Base-by-base conservation (phyloP, 2,329 filamentous ascomycete genomes). In the Colletotrichum shisoi region DNA sequence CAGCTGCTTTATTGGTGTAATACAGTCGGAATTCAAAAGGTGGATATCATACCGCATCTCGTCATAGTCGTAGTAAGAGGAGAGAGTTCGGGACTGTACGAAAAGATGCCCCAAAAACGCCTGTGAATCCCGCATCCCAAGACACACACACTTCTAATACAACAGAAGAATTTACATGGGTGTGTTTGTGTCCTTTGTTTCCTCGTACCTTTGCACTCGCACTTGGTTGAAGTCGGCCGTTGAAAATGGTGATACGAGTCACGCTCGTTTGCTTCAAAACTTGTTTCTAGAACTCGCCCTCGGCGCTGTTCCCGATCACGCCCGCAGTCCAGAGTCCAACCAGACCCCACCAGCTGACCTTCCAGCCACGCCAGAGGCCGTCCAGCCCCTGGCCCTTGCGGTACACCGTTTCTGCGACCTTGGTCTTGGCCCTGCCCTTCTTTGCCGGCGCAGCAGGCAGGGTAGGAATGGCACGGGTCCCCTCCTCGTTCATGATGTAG, bases 401-500 rank as follows among this genome's bases (percentile, higher is more conserved):
- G 70, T 83, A 82, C 4, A 83, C 78, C 4, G 79, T 76, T 71
- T 84, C 81, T 7, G 77, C 71, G 1, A 79, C 70, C 63, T 75
- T 77, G 40, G 75, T 71, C 71, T 77, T 73, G 39, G 63, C 63
- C 72, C 77, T 75, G 70, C 70, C 73, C 64, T 76, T 76, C 67
- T 74, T 76, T 52, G 72, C 71, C 71, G 76, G 70, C 44, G 71
- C 71, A 42, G 74, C 71, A 42, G 74, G 67, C 70, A 78, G 68
- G 64, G 73, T 70, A 56, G 77, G 72, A 44, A 83, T 77, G 71
- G 83, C 78, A 9, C 87, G 81, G 67, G 82, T 83, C 8, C 95
- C 95, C 77, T 99, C 95, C 73, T 96, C 91, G 42, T 89, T 85
- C 1, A 91, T 85, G 69, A 99, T 95, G 68, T 87, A 87, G 83